A percentile compares a stretch with the other conserved stretches of the same genome.
phyloP scores from a whole-genome alignment of 805 yeast genomes.

The Schwanniomyces sp. region DNA sequence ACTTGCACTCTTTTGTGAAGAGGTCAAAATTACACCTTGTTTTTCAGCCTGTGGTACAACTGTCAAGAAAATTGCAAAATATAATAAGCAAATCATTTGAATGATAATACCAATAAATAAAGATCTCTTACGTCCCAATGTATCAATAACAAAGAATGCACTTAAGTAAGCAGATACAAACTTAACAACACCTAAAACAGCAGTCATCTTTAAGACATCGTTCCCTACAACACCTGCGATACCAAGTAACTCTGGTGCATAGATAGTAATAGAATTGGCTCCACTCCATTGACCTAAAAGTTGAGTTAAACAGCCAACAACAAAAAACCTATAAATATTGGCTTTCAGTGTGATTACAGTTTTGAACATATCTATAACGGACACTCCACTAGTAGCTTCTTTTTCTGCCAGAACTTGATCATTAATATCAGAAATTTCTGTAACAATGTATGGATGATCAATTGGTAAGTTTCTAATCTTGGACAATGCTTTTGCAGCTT shows the following conservation, averaged over 20 bases:
- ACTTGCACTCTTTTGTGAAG: conserved; percentile 37
- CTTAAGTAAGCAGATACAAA: conserved; percentile 46
- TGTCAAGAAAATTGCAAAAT: conserved; percentile 46
- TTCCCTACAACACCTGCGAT: conserved; percentile 47
- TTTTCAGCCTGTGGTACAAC: conserved; percentile 44
- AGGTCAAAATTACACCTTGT: conserved; percentile 23
- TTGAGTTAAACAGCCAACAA: conserved; percentile 43
- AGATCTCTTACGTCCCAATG: conserved; percentile 51
- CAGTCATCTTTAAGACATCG: conserved; percentile 46
- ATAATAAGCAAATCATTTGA: conserved; percentile 38
- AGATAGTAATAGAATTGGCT: conserved; percentile 55
- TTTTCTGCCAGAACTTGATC: conserved; percentile 43
- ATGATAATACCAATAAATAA: conserved; percentile 47
- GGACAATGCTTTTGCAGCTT: conserved; percentile 39
- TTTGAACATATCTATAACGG: conserved; percentile 20
- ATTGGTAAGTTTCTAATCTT: conserved; percentile 44
- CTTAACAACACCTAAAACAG: conserved; percentile 55
- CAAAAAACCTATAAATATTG: conserved; percentile 45
- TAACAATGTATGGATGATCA: conserved; percentile 49
- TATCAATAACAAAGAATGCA: conserved; percentile 56
- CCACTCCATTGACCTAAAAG: conserved; percentile 61
- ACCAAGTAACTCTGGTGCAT: conserved; percentile 55
- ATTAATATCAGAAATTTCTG: conserved; percentile 52
- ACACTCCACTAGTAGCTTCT: conserved; percentile 21
- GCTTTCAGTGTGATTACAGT: conserved; percentile 39